Conservation (phyloP, 768 basidiomycete species). For the Serpula lacrymans region DNA sequence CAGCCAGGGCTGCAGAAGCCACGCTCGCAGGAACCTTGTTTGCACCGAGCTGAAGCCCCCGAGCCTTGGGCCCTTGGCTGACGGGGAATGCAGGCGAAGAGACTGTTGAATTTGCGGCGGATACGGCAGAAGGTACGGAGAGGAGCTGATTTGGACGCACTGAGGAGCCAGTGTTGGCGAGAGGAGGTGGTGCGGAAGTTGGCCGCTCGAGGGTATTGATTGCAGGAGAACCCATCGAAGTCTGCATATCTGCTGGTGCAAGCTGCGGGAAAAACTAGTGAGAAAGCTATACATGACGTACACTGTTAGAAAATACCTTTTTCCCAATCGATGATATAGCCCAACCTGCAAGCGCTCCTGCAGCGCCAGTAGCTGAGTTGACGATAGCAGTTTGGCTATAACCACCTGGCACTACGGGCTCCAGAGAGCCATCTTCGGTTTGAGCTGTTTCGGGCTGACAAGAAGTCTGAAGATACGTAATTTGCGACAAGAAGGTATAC, state of each 20-base stretch:
- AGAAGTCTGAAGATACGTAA: background rate
- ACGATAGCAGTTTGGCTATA: conserved; percentile 47
- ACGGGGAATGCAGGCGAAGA: conserved; percentile 20
- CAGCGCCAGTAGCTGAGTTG: conserved; percentile 86
- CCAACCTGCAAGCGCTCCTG: conserved; percentile 92
- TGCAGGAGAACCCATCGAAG: conserved; percentile 48
- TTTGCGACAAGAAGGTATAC: conserved; percentile 14
- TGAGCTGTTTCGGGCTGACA: conserved; percentile 55
- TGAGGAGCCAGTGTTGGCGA: conserved; percentile 12
- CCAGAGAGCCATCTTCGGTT: conserved; percentile 32
- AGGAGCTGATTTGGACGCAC: conserved; percentile 8
- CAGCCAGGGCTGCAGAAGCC: conserved; percentile 39
- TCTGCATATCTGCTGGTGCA: conserved; percentile 69
- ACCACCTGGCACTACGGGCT: conserved; percentile 28
- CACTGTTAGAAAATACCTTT: conserved; percentile 45
- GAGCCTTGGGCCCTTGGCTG: conserved; percentile 4
- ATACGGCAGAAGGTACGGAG: conserved; percentile 8
- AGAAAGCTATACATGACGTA: background rate
- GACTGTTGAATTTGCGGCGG: conserved; percentile 14
- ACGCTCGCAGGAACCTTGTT: conserved; percentile 41
- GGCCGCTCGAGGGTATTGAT: conserved; percentile 35
- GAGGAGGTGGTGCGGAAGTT: conserved; percentile 39
- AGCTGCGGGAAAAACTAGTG: conserved; percentile 40
- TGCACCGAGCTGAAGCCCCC: conserved; percentile 66
- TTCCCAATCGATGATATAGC: conserved; percentile 88